A percentile compares a stretch with the other conserved stretches of the same genome.
These are phyloP conservation scores for Kalaharituber pfeilii DNA, from an alignment of 2,329 filamentous ascomycete genomes.

Conservation along the genomic window DNA sequence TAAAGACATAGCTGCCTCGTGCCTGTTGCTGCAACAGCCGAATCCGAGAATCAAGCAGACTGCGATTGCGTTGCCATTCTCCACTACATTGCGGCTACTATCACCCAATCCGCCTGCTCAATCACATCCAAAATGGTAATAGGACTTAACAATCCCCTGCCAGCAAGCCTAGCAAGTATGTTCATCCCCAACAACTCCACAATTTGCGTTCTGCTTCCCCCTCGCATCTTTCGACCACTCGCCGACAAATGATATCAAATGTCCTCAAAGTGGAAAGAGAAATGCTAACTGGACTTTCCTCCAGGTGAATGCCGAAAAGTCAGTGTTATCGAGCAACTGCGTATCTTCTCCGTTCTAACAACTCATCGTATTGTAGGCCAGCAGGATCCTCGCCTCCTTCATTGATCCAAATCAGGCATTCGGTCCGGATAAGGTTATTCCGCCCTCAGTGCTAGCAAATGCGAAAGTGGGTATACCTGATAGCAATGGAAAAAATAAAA, in stretches of 20 bases:
- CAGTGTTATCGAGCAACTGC: not conserved
- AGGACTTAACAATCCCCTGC: slow-evolving; percentile 38
- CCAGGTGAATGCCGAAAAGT: slow-evolving; percentile 91
- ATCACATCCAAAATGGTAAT: slow-evolving; percentile 3
- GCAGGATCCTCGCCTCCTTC: slow-evolving; percentile 88
- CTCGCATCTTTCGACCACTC: not conserved
- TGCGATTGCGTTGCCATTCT: too few relatives aligned
- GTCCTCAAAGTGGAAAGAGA: not conserved
- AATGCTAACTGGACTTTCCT: not conserved
- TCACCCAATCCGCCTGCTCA: not conserved
- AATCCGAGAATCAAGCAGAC: too few relatives aligned
- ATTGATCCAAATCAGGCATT: slow-evolving; percentile 86
- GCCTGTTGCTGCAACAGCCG: too few relatives aligned
- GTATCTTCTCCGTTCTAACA: not conserved
- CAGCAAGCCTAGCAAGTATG: slow-evolving; percentile 37
- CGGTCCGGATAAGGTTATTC: slow-evolving; percentile 93
- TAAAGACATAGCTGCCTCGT: too few relatives aligned
- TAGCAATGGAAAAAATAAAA: not conserved
- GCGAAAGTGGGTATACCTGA: slow-evolving; percentile 51
- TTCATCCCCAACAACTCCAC: slow-evolving; percentile 17
- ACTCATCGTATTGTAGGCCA: slow-evolving; percentile 30
- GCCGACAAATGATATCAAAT: not conserved
- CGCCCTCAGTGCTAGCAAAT: slow-evolving; percentile 69
- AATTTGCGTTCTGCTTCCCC: slow-evolving; percentile 23
- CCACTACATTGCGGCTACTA: not conserved